Base-by-base conservation (phyloP, 148 eudicot species). In the Arctostaphylos glauca region DNA sequence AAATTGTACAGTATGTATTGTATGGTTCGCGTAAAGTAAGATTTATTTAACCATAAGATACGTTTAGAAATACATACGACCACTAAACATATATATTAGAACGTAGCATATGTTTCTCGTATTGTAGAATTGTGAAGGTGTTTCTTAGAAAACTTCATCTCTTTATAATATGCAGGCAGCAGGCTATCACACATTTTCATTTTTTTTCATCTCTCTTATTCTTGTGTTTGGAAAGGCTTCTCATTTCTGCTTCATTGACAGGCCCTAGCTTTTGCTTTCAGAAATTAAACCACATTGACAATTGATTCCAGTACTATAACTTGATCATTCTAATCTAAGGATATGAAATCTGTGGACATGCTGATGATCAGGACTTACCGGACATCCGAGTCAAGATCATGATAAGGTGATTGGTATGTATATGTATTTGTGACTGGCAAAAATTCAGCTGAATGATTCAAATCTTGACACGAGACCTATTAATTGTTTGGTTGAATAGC, bases 291-390 rank as follows among this genome's bases (percentile, higher is more conserved):
- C 58, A 75, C n/a, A 19, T 75, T 50, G 78, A 23, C 78, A 75
- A 10, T 50, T 21, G 56, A 75, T 48, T n/a, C 78, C 58, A 50
- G 13, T 21, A 19, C 9, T 75, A 7, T 43, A 23, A 13, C 78
- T 21, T 31, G n/a, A 31, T 31, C 38, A 31, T 31, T 23, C 4
- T 55, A 19, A 5, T 15, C 4, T 41, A 58, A 4, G 18, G 43
- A 41, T 31, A 76, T 25, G 15, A 31, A 13, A 25, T 54, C 13
- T 76, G 79, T 76, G 79, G 79, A 76, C 79, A 76, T 53, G 62
- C 48, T 52, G 38, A 31, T 52, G 38, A 31, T 31, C 46, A 4
- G 58, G 78, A 21, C 54, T 44, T 66, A 12, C 21, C 13, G 38
- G 46, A 50, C 58, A 48, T 21, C 9, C 2, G 41, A 75, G 78